Evolutionary conservation across 164 flowering plant genomes (phyloP), one percentile per base, ranked within the genome.

Genomic region (Annona squamosa): DNA sequence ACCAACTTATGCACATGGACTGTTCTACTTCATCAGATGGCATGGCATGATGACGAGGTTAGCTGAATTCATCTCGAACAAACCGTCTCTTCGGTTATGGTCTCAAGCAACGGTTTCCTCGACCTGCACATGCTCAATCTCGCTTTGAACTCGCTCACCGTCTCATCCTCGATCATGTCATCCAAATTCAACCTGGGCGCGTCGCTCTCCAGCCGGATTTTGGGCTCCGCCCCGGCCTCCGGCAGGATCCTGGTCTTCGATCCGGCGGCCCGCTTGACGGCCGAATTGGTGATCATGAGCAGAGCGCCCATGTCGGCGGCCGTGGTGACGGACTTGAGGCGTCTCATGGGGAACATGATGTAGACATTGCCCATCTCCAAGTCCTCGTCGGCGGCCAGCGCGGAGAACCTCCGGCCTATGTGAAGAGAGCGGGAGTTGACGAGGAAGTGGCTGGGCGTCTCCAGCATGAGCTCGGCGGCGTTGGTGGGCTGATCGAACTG

Each of bases 391-490:
- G 98, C 98, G 37, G 71, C 75, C 5, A 93, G 84, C 1, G 98
- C 85, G 0, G 84, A 80, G 52, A 93, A 89, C 52, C 95, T 75
- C 16, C 86, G 71, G 0, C 98, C 97, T 0, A 85, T 73, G 0
- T 81, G 86, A 17, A 93, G 73, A 0, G 94, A 84, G 7, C 10
- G 61, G 0, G 93, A 63, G 74, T 90, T 81, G 1, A 84, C 91
- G 43, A 93, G 47, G 75, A 93, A 93, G 77, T 77, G 81, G 66
- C 84, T 87, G 0, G 97, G 97, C 0, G 64, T 71, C 76, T 91
- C 97, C 6, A 91, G 68, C 97, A 91, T 91, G 56, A 90, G 84
- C 82, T 91, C 97, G 0, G 97, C 97, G 0, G 91, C 94, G 46
- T 81, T 90, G 65, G 70, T 72, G 5, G 84, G 83, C 9, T 72